These are phyloP conservation scores for Phragmites australis DNA, from an alignment of 176 grass and related monocot species.

Conservation along the genomic window DNA sequence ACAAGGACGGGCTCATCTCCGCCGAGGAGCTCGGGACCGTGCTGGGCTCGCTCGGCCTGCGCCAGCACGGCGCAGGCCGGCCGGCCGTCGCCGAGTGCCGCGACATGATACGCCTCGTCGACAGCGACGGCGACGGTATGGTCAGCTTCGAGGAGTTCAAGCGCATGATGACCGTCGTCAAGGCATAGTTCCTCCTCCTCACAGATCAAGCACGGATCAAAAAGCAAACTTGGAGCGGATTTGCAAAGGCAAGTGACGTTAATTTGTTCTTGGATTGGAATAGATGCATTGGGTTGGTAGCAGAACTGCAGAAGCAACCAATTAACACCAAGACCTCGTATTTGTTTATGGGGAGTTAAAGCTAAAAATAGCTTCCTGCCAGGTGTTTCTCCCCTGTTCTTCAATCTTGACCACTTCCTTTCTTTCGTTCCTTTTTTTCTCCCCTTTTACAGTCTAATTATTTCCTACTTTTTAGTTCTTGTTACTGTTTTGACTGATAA, in stretches of 20 bases:
- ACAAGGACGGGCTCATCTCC: conserved; percentile 85
- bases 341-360: conserved; percentile 19
- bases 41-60: conserved; percentile 67
- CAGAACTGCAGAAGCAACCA: conserved; percentile 40
- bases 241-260: conserved; percentile 32
- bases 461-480: not conserved
- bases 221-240: conserved; percentile 17
- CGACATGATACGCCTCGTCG: conserved; percentile 88
- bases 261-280: conserved; percentile 36
- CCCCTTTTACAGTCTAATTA: not conserved
- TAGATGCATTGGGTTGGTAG: not conserved
- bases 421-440: not conserved
- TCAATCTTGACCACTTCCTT: conserved; percentile 1
- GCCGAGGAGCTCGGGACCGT: conserved; percentile 84
- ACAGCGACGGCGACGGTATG: conserved; percentile 87
- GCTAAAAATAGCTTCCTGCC: conserved; percentile 36
- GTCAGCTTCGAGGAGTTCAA: conserved; percentile 96
- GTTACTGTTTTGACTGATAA: conserved; percentile 37
- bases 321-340: conserved; percentile 16
- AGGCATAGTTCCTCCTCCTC: conserved; percentile 28
- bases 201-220: not conserved
- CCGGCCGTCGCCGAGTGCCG: conserved; percentile 65
- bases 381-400: conserved; percentile 44
- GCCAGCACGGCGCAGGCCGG: conserved; percentile 39
- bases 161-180: conserved; percentile 85